Base-by-base conservation (phyloP, 176 grass and related monocot genomes). In the Triticum turgidum region DNA sequence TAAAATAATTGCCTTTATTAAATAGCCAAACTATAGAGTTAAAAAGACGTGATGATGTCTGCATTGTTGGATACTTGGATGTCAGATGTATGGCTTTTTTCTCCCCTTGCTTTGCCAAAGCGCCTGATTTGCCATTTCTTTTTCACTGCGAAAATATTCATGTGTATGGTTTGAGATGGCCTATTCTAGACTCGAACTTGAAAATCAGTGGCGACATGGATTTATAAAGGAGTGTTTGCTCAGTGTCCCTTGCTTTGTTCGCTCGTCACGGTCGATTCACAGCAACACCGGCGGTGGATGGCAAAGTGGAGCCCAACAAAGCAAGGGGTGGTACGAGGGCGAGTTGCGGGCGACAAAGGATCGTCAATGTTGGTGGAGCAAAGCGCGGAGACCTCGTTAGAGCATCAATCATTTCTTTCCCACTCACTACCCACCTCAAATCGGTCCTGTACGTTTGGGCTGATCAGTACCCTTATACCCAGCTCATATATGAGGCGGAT, bases 11-110 rank as follows among this genome's bases (percentile, higher is more conserved):
- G 34, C 76, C 78, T 87, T 83, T 45, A 85, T 79, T 81, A 79
- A 88, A 90, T 87, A 21, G 72, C 90, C 59, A 81, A 65, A 88
- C 87, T 82, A 93, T 82, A 90, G 78, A 90, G 82, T 93, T 80
- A 66, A 76, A 20, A 87, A 44, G 30, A 22, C 51, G 24, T 44
- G 21, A 17, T 62, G 33, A 0, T 42, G 38, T 73, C 25, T 21
- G 37, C 15, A 4, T 20, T 62, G 45, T 37, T 82, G 27, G 27
- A 52, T 56, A 56, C 62, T 63, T 30, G 38, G 37, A 5, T 25
- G 22, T 11, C 14, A 17, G 41, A 52, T 32, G 21, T 45, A 73
- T 69, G 66, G 1, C 11, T 39, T 41, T 21, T 39, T 47, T 24
- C 12, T 30, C 5, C 15, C 15, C 51, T 0, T 72, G 47, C 74